phyloP scores from a whole-genome alignment of 805 yeast genomes.

The Pichia thaimueangensis region DNA sequence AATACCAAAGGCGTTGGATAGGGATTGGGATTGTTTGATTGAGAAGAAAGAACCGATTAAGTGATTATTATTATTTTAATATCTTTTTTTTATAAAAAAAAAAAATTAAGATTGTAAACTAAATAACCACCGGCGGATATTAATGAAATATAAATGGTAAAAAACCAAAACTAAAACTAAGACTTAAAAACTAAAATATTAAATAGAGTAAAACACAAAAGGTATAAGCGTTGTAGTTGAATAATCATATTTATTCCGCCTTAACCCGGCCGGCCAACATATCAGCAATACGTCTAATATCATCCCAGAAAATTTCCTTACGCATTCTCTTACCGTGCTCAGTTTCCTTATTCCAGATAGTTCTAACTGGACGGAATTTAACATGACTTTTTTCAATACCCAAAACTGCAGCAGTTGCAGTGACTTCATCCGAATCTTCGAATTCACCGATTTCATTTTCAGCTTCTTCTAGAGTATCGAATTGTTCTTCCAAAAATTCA shows the following conservation, averaged over 20 bases:
- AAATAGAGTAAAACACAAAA: too few species aligned
- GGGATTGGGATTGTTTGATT: constrained; percentile 4
- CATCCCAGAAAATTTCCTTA: constrained; percentile 78
- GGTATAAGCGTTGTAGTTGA: too few species aligned
- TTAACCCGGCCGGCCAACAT: constrained; percentile 68
- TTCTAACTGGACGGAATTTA: constrained; percentile 65
- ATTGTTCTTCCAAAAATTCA: constrained; percentile 52
- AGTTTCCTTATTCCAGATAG: constrained; percentile 82
- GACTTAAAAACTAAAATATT: too few species aligned
- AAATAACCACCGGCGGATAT: too few species aligned
- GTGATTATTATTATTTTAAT: too few species aligned
- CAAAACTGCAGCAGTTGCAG: constrained; percentile 67
- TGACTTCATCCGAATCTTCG: constrained; percentile 22
- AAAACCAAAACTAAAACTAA: too few species aligned
- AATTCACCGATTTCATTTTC: constrained; percentile 29
- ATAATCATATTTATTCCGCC: too few species aligned
- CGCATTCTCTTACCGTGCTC: constrained; percentile 80
- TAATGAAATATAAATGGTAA: too few species aligned
- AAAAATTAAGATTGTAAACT: too few species aligned
- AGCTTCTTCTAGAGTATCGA: constrained; percentile 15
- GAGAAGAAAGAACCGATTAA: background rate
- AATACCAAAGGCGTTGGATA: constrained; percentile 4
- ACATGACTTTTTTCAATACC: constrained; percentile 79
- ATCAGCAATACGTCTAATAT: constrained; percentile 71
- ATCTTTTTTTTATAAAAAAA: too few species aligned